These are phyloP conservation scores for Pontederia crassipes DNA, from an alignment of 176 grass and related monocot genomes.

Conservation along the genomic window DNA sequence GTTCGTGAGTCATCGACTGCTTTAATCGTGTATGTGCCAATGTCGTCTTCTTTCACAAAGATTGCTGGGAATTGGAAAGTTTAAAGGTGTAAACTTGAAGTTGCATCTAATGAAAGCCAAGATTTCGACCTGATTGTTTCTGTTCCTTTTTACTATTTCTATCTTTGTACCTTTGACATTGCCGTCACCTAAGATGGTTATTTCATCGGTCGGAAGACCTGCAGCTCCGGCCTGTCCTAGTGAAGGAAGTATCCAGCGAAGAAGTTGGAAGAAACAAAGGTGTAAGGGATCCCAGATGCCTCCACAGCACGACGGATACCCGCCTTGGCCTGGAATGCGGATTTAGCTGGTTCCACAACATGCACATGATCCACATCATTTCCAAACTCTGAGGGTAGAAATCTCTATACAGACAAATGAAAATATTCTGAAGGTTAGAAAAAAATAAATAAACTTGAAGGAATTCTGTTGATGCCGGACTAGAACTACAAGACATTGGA, in stretches of 20 bases:
- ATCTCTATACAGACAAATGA: neutral
- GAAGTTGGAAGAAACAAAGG: neutral
- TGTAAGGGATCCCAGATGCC: neutral
- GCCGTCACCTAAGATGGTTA: neutral
- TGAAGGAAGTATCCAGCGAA: neutral
- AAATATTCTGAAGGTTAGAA: no score
- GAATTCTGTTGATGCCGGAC: no score
- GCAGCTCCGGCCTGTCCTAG: neutral
- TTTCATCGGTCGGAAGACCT: neutral
- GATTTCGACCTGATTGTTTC: no score
- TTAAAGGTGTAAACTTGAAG: no score
- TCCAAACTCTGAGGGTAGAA: neutral
- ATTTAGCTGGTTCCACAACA: neutral
- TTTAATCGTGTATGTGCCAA: conserved; percentile 4
- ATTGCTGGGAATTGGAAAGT: neutral
- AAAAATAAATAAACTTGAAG: no score
- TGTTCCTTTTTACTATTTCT: no score
- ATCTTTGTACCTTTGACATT: neutral
- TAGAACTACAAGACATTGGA: no score
- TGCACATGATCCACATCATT: neutral
- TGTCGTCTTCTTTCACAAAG: conserved; percentile 6
- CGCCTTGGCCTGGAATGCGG: neutral
- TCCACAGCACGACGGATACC: neutral
- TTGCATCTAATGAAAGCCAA: no score
- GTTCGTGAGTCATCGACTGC: conserved; percentile 5